Conservation (phyloP, 2,329 filamentous ascomycete species). For the Trichoderma sp. region DNA sequence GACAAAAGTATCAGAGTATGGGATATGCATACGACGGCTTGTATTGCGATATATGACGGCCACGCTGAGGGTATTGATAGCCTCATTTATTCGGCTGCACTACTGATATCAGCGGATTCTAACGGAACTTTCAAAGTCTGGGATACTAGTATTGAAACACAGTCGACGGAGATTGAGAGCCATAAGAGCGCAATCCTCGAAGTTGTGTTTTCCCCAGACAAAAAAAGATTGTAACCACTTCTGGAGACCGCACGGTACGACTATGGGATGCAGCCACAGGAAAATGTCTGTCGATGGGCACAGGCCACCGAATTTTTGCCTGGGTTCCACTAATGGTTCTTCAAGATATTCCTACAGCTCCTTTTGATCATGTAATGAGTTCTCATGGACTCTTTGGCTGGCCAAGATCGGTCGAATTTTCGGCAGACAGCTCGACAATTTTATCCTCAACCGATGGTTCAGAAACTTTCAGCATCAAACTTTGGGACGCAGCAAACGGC, state of each 20-base stretch:
- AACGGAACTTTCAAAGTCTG: background rate
- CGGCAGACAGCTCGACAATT: background rate
- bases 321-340: background rate
- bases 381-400: background rate
- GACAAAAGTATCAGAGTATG: background rate
- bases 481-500: background rate
- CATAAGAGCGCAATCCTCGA: background rate
- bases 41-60: background rate
- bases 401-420: background rate
- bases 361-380: background rate
- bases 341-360: background rate
- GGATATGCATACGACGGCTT: background rate
- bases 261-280: background rate
- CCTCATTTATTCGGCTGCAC: background rate
- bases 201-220: background rate
- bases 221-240: background rate
- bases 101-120: background rate
- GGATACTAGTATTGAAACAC: background rate
- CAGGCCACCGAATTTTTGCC: background rate
- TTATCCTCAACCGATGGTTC: background rate
- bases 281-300: background rate
- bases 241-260: background rate
- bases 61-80: background rate
- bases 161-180: accelerated
- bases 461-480: background rate